Evolutionary conservation across 768 basidiomycete genomes (phyloP).

Genomic region (Boletus reticuloceps): DNA sequence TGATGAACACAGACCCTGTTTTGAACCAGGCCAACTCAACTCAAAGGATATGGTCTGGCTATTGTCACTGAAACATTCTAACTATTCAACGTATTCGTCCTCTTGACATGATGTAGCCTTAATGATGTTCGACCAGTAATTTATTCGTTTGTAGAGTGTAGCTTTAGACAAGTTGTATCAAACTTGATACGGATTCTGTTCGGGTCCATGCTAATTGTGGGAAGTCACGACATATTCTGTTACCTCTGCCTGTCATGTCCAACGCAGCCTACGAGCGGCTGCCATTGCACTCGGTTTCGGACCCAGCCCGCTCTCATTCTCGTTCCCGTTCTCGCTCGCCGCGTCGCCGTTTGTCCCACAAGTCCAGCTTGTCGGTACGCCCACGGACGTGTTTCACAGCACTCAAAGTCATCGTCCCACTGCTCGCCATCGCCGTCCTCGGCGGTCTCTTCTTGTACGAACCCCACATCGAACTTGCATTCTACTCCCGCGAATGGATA

Average conservation of each 20-base stretch:
- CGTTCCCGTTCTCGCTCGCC: conserved; percentile 29
- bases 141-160: too few relatives aligned
- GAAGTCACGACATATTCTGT: neutral
- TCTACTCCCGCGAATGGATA: conserved; percentile 79
- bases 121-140: too few relatives aligned
- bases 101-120: too few relatives aligned
- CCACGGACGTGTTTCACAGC: conserved; percentile 38
- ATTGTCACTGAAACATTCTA: too few relatives aligned
- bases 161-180: too few relatives aligned
- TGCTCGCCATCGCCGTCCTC: conserved; percentile 37
- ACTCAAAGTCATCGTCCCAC: conserved; percentile 45
- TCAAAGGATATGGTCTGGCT: neutral
- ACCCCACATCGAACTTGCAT: conserved; percentile 80
- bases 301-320: conserved; percentile 23
- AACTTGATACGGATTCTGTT: too few relatives aligned
- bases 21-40: neutral
- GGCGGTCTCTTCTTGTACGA: conserved; percentile 65
- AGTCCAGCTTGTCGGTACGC: conserved; percentile 27
- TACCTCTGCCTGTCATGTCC: conserved; percentile 30
- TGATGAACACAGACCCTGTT: neutral
- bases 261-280: conserved; percentile 46
- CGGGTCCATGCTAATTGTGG: too few relatives aligned
- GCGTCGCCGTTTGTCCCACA: conserved; percentile 24
- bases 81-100: too few relatives aligned
- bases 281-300: conserved; percentile 45